phyloP scores from a whole-genome alignment of 257 asterid species.

The Osmanthus fragrans region DNA sequence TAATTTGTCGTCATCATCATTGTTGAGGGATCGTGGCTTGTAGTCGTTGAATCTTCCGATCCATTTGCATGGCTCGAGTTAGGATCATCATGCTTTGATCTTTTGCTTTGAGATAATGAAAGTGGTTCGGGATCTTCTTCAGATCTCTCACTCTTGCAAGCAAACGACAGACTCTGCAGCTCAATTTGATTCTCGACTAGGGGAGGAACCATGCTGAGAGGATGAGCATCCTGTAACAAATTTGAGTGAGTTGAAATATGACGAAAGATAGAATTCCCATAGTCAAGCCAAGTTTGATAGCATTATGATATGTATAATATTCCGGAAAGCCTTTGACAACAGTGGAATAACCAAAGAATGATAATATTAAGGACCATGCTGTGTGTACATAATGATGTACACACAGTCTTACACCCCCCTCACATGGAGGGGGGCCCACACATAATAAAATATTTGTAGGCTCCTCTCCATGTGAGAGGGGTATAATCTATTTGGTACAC shows the following conservation, averaged over 20 bases:
- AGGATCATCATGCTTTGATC: conserved; percentile 73
- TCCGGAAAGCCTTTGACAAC: not conserved
- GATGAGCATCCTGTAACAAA: conserved; percentile 45
- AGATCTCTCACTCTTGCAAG: conserved; percentile 84
- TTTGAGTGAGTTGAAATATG: not conserved
- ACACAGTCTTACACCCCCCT: too few species aligned
- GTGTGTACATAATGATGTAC: too few species aligned
- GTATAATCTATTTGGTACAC: too few species aligned
- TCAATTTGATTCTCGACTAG: conserved; percentile 37
- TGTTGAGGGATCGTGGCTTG: conserved; percentile 69
- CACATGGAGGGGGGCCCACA: too few species aligned
- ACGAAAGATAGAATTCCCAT: not conserved
- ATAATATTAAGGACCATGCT: not conserved
- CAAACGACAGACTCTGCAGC: conserved; percentile 43
- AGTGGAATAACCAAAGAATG: not conserved
- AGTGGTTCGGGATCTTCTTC: conserved; percentile 68
- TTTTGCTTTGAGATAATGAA: conserved; percentile 61
- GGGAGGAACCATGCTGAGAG: conserved; percentile 52
- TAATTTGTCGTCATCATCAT: conserved; percentile 67
- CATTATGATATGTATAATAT: not conserved
- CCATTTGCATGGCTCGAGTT: conserved; percentile 89
- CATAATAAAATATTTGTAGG: too few species aligned
- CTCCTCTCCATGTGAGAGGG: too few species aligned
- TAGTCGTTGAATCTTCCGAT: conserved; percentile 91
- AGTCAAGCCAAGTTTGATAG: not conserved